Evolutionary conservation across 768 basidiomycete species (phyloP).

Genomic region (Phylloporus arenicola): DNA sequence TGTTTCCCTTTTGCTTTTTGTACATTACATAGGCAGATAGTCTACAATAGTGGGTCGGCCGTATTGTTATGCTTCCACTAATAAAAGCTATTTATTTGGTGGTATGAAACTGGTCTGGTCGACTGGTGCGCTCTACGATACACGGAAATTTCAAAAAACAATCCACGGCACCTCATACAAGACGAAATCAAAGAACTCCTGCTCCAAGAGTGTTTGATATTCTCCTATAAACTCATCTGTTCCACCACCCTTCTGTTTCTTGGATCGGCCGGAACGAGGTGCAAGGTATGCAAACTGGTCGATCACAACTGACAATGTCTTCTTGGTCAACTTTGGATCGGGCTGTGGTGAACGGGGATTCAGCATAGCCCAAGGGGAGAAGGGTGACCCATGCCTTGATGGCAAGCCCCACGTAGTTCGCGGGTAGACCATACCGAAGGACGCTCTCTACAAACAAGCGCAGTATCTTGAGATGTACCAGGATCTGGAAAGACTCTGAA

Average conservation of each 20-base stretch:
- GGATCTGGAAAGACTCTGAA: slow-evolving; percentile 90
- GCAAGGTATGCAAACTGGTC: slow-evolving; percentile 76
- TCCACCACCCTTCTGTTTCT: slow-evolving; percentile 30
- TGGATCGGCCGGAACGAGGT: slow-evolving; percentile 53
- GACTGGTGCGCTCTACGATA: not conserved
- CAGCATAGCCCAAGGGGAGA: not conserved
- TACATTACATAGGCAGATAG: slow-evolving; percentile 41
- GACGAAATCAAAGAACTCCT: slow-evolving; percentile 95
- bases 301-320: slow-evolving; percentile 67
- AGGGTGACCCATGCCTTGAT: slow-evolving; percentile 55
- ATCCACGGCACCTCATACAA: slow-evolving; percentile 93
- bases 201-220: slow-evolving; percentile 88
- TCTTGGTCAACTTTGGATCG: slow-evolving; percentile 78
- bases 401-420: slow-evolving; percentile 77
- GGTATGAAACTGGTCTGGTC: not conserved
- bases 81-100: slow-evolving; percentile 40
- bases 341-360: slow-evolving; percentile 48
- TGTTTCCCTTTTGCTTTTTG: slow-evolving; percentile 25
- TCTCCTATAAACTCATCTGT: slow-evolving; percentile 81
- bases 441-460: slow-evolving; percentile 94
- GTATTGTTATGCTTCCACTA: slow-evolving; percentile 59
- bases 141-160: slow-evolving; percentile 41
- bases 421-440: slow-evolving; percentile 90
- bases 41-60: slow-evolving; percentile 51
- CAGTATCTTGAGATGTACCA: slow-evolving; percentile 89